phyloP scores from a whole-genome alignment of 352 stramenopile genomes.

The Halophytophthora batemanensis region DNA sequence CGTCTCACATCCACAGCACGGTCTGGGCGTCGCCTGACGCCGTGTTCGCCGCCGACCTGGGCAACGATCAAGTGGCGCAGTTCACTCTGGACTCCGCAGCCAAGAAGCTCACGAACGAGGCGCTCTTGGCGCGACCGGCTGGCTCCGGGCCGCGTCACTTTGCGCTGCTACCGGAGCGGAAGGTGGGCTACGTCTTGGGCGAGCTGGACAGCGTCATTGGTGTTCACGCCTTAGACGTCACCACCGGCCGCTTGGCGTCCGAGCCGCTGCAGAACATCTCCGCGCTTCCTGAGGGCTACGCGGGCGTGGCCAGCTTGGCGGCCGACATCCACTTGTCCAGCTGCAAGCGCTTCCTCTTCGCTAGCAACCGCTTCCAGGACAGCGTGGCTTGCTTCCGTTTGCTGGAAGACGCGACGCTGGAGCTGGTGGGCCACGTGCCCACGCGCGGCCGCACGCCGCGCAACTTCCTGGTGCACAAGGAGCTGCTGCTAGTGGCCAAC shows the following conservation, averaged over 20 bases:
- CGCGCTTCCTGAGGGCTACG: conserved; percentile 50
- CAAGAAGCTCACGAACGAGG: conserved; percentile 38
- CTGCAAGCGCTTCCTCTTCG: conserved; percentile 54
- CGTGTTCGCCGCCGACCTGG: conserved; percentile 60
- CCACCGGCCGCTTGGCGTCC: conserved; percentile 38
- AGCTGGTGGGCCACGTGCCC: conserved; percentile 38
- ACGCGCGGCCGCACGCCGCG: conserved; percentile 56
- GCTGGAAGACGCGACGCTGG: conserved; percentile 34
- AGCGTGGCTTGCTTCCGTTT: conserved; percentile 65
- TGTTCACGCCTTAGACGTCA: conserved; percentile 49
- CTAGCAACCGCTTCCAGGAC: conserved; percentile 64
- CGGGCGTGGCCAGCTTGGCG: conserved; percentile 16
- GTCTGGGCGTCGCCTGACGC: conserved; percentile 43
- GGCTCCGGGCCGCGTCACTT: conserved; percentile 75
- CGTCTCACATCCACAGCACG: conserved; percentile 72
- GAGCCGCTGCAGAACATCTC: conserved; percentile 60
- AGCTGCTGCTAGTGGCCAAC: conserved; percentile 61
- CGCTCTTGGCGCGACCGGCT: conserved; percentile 39
- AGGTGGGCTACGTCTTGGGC: conserved; percentile 63
- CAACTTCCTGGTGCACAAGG: conserved; percentile 46
- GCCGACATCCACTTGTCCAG: conserved; percentile 61
- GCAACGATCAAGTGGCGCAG: conserved; percentile 66
- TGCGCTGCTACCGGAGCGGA: conserved; percentile 48
- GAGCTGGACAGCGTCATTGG: conserved; percentile 68
- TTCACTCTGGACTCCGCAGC: conserved; percentile 37